These are phyloP conservation scores for Erodium texanum DNA, from an alignment of 441 rosid species.

Conservation along the genomic window DNA sequence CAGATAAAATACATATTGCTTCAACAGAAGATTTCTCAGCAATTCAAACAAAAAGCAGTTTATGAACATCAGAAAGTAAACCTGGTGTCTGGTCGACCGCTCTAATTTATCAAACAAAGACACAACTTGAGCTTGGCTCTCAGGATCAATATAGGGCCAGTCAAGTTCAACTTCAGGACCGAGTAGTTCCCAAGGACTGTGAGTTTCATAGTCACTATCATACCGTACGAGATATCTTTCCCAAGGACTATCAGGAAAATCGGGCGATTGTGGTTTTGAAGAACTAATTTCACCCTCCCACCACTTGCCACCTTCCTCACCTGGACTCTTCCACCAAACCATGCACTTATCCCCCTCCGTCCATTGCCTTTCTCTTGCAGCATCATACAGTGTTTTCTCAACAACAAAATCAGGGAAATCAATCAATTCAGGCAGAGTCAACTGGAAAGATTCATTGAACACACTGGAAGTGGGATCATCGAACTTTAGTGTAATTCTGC, in stretches of 20 bases:
- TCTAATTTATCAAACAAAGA: constrained; percentile 41
- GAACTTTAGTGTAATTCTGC: constrained; percentile 56
- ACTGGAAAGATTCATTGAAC: constrained; percentile 34
- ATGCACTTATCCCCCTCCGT: constrained; percentile 42
- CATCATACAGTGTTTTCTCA: constrained; percentile 59
- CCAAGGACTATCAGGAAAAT: constrained; percentile 73
- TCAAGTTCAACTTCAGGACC: constrained; percentile 41
- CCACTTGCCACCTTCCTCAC: constrained; percentile 53
- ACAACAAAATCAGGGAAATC: constrained; percentile 60
- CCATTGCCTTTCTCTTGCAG: constrained; percentile 49
- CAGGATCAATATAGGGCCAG: constrained; percentile 39
- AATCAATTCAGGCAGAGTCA: constrained; percentile 56
- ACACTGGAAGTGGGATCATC: constrained; percentile 38
- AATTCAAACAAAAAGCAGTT: constrained; percentile 7
- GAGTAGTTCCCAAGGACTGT: constrained; percentile 72
- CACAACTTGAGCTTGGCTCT: constrained; percentile 34
- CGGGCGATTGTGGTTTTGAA: constrained; percentile 36
- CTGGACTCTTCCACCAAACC: constrained; percentile 60
- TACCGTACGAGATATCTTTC: constrained; percentile 48
- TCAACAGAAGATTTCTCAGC: constrained; percentile 6
- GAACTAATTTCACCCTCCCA: constrained; percentile 55
- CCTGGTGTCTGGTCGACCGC: constrained; percentile 49
- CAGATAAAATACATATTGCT: neutral
- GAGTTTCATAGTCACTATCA: constrained; percentile 30
- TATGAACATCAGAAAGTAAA: constrained; percentile 16